Evolutionary conservation across 139 green algal genomes (phyloP).

Genomic region (Chlamydomonas eustigma): DNA sequence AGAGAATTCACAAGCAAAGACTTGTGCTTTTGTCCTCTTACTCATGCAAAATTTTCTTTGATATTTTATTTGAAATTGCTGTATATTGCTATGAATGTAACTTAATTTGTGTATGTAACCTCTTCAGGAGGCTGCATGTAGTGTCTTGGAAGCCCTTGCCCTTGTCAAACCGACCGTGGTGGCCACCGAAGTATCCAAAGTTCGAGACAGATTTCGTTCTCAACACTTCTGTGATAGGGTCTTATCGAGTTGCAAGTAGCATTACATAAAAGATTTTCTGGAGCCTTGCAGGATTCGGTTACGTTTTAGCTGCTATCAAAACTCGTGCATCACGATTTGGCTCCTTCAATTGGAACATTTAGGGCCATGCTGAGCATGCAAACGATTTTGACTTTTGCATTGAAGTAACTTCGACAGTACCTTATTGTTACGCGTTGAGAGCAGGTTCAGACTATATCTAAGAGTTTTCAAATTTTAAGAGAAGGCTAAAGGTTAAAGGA

Average conservation of each 20-base stretch:
- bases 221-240: conserved; percentile 50
- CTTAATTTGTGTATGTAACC: neutral
- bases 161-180: conserved; percentile 33
- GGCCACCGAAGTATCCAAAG: conserved; percentile 47
- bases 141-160: conserved; percentile 45
- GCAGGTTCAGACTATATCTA: too few species aligned
- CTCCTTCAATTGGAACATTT: too few species aligned
- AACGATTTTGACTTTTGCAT: too few species aligned
- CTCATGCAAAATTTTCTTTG: neutral
- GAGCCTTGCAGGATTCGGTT: too few species aligned
- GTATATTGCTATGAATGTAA: neutral
- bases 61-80: neutral
- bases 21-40: neutral
- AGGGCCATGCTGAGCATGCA: too few species aligned
- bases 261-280: too few species aligned
- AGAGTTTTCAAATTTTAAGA: too few species aligned
- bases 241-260: conserved; percentile 31
- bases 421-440: too few species aligned
- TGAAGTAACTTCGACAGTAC: too few species aligned
- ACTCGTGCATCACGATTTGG: too few species aligned
- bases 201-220: conserved; percentile 42
- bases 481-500: too few species aligned
- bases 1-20: neutral
- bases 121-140: conserved; percentile 38
- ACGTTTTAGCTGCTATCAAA: too few species aligned